phyloP scores from a whole-genome alignment of 1,284 basidiomycete species.

The Leccinum ambiguum region DNA sequence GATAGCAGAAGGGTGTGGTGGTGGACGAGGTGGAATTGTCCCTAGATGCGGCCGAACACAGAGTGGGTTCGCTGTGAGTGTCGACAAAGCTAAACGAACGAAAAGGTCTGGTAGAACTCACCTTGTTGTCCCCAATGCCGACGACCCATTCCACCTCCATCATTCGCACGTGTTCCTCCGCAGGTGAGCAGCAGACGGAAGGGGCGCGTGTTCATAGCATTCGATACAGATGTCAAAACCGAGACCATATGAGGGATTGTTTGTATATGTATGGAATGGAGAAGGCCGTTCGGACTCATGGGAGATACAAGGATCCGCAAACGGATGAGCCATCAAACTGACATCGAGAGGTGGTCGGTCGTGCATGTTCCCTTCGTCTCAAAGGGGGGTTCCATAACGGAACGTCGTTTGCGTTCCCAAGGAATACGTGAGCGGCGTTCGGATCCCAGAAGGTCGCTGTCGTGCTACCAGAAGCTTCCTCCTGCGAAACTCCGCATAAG shows the following conservation, averaged over 20 bases:
- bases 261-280: conserved; percentile 53
- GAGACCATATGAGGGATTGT: conserved; percentile 57
- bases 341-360: conserved; percentile 3
- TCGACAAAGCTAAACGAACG: neutral
- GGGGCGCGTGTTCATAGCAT: conserved; percentile 76
- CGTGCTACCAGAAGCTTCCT: conserved; percentile 34
- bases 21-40: conserved; percentile 1
- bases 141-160: conserved; percentile 5
- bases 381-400: conserved; percentile 37
- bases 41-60: neutral
- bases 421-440: conserved; percentile 60
- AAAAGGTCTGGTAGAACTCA: neutral
- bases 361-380: conserved; percentile 13
- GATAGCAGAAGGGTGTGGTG: conserved; percentile 4
- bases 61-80: neutral
- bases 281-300: conserved; percentile 33
- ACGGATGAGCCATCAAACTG: conserved; percentile 8
- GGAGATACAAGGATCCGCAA: conserved; percentile 12
- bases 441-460: conserved; percentile 52
- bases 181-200: conserved; percentile 44
- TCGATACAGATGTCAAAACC: conserved; percentile 86
- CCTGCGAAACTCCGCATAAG: conserved; percentile 17
- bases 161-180: conserved; percentile 5
- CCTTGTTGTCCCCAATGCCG: conserved; percentile 1
- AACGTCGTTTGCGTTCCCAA: conserved; percentile 81